A percentile compares a stretch with the other conserved stretches of the same genome.
Conservation (phyloP, 108 stramenopile genomes). For the Skeletonema grethae region DNA sequence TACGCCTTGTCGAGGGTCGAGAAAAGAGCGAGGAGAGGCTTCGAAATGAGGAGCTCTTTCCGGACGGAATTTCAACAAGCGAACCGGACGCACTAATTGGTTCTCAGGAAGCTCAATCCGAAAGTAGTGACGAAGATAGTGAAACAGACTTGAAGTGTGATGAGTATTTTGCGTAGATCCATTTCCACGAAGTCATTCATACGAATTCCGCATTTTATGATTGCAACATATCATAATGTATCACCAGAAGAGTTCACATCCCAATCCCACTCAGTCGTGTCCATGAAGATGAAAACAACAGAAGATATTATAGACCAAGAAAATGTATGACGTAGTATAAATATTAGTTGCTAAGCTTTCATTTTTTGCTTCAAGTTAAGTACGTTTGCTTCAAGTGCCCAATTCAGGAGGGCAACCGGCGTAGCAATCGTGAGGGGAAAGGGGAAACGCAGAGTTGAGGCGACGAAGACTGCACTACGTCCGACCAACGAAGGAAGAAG, state of each 20-base stretch:
- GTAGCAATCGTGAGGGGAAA: too few relatives aligned
- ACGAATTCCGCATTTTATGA: background rate
- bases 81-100: background rate
- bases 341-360: background rate
- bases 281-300: too few relatives aligned
- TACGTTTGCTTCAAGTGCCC: too few relatives aligned
- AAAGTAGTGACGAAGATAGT: background rate
- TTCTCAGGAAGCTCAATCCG: background rate
- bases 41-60: constrained; percentile 30
- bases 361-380: constrained; percentile 39
- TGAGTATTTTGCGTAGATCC: background rate
- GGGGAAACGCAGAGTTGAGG: too few relatives aligned
- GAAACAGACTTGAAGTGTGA: background rate
- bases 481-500: too few relatives aligned
- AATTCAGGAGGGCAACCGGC: too few relatives aligned
- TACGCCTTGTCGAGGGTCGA: constrained; percentile 35
- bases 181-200: background rate
- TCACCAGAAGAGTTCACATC: too few relatives aligned
- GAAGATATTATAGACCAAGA: too few relatives aligned
- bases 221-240: background rate
- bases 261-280: too few relatives aligned
- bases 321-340: background rate
- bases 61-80: constrained; percentile 13
- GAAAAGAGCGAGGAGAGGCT: constrained; percentile 32
- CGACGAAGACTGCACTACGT: too few relatives aligned